These are phyloP conservation scores for Parachaetomium inaequale DNA, from an alignment of 495 filamentous ascomycete species.

Conservation along the genomic window DNA sequence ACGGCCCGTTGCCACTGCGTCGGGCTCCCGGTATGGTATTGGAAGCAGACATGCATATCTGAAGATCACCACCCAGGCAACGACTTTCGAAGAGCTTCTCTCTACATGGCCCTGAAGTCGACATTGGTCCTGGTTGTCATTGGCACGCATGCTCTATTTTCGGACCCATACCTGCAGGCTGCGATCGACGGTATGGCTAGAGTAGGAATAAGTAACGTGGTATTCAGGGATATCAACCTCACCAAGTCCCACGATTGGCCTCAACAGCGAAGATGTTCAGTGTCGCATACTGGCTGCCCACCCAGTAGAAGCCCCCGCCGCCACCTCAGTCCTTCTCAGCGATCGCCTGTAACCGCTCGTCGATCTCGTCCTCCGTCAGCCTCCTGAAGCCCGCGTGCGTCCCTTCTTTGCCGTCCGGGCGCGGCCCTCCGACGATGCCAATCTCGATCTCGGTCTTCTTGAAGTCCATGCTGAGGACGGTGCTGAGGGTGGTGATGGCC, in stretches of 20 bases:
- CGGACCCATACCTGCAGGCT: conserved; percentile 19
- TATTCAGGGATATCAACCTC: conserved; percentile 24
- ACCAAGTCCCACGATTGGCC: conserved; percentile 18
- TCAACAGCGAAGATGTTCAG: conserved; percentile 4
- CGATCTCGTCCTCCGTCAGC: conserved; percentile 95
- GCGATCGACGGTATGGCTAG: conserved; percentile 21
- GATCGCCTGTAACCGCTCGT: conserved; percentile 95
- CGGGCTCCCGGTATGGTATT: background rate
- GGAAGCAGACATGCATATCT: conserved; percentile 5
- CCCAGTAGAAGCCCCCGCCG: conserved; percentile 15
- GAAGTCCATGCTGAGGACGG: conserved; percentile 96
- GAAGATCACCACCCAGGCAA: background rate
- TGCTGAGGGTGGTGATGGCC: conserved; percentile 89
- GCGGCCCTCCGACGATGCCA: conserved; percentile 86
- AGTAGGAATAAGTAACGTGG: conserved; percentile 25
- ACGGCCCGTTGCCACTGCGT: background rate
- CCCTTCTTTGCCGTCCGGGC: conserved; percentile 73
- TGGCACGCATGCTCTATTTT: conserved; percentile 16
- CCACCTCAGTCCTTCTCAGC: conserved; percentile 85
- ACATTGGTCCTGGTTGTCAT: background rate
- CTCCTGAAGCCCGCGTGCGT: conserved; percentile 74
- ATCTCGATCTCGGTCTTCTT: conserved; percentile 99
- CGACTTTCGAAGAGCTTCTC: background rate
- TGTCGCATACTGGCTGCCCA: conserved; percentile 9
- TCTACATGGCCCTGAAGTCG: no score